Evolutionary conservation across 352 stramenopile genomes (phyloP), one percentile per base, ranked within the genome.

Genomic region (Globisporangium echinulatum): DNA sequence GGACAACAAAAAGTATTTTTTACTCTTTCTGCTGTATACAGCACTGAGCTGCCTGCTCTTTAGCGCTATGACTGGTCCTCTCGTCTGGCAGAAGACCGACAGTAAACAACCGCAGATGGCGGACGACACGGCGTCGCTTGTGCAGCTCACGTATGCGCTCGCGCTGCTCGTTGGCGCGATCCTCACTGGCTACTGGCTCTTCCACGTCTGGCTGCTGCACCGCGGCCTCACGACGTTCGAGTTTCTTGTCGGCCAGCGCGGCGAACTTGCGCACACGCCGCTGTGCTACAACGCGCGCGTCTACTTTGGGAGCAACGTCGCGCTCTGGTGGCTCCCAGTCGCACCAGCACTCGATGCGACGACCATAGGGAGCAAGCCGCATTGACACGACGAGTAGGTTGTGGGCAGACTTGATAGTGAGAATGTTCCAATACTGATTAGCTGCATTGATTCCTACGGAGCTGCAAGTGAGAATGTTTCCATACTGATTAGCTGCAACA

Each of bases 1-100:
- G 70, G 77, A 68, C 66, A 95, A 91, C 69, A 92, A 95, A 58
- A 93, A 91, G 69, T 80, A 72, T 67, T 92, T 92, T 55, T 42
- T 92, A 61, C 78, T 92, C 48, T 92, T 92, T 59, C 62, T 92
- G 17, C 13, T 87, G 1, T 92, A 93, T 71, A 88, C 85, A 56
- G 72, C 82, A 4, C 39, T 83, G 25, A 87, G 81, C 56, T 89
- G 78, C 43, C 62, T 88, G 46, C 42, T 70, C 13, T 92, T 90
- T 58, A 78, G 72, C 52, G 50, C 56, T 1, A 85, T 90, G 60
- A 62, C 52, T 38, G 58, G 63, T 47, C 49, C 58, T 19, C 46
- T 82, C 5, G 61, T 78, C 3, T 79, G 61, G 57, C 58, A 38
- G n/a, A 25, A 42, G 11, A 42, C 8, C 49, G 25, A n/a, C 25